Conservation (phyloP, 179 eudicot genomes). For the Silene vulgaris region DNA sequence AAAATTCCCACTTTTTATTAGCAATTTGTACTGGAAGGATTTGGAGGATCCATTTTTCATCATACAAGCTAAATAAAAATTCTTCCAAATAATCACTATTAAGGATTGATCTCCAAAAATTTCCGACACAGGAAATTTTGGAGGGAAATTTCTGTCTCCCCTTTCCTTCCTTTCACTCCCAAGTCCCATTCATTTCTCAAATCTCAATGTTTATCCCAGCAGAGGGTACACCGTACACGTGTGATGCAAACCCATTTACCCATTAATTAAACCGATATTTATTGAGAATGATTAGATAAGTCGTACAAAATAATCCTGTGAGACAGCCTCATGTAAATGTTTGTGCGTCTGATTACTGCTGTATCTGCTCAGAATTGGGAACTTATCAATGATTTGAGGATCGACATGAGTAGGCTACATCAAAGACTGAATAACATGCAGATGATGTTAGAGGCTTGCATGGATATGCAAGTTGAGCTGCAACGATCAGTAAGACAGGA, state of each 20-base stretch:
- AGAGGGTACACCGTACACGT: neutral
- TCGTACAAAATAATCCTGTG: neutral
- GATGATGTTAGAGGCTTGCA: constrained; percentile 74
- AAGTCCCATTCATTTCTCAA: neutral
- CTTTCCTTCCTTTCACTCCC: no score
- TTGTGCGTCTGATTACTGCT: neutral
- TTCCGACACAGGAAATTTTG: no score
- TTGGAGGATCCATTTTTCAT: no score
- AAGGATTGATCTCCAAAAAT: no score
- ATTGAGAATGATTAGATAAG: neutral
- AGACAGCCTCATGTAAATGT: neutral
- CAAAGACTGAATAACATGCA: constrained; percentile 81
- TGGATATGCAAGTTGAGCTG: constrained; percentile 87
- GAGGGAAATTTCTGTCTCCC: no score
- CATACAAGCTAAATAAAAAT: no score
- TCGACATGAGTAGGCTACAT: constrained; percentile 76
- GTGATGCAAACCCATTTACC: neutral
- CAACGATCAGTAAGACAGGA: constrained; percentile 71
- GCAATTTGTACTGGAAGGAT: no score
- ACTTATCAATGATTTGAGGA: constrained; percentile 64
- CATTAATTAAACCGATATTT: neutral
- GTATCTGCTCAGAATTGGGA: constrained; percentile 63
- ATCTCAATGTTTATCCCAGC: neutral
- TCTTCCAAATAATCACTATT: no score
- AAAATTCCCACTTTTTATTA: no score